phyloP scores from a whole-genome alignment of 2,329 filamentous ascomycete species.

The Diaporthe citriasiana region DNA sequence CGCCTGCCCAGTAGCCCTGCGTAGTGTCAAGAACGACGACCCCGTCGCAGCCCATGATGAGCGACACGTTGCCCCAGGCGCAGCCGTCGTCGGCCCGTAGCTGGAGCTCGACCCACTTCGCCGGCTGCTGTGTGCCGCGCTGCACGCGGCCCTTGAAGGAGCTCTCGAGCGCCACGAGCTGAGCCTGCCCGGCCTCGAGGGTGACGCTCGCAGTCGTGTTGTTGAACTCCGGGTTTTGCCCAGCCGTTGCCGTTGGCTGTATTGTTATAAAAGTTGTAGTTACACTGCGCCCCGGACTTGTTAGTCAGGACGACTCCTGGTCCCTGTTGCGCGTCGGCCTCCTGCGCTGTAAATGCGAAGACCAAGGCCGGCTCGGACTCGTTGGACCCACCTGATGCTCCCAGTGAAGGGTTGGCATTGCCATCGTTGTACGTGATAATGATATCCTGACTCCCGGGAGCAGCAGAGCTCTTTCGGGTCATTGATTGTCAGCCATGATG shows the following conservation, averaged over 20 bases:
- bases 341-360: background rate
- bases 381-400: slow-evolving; percentile 23
- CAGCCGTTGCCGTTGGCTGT: slow-evolving; percentile 12
- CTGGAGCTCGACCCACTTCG: slow-evolving; percentile 58
- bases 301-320: slow-evolving; percentile 19
- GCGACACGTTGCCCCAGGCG: slow-evolving; percentile 55
- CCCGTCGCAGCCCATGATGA: slow-evolving; percentile 56
- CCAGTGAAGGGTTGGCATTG: slow-evolving; percentile 36
- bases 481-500: background rate
- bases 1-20: slow-evolving; percentile 55
- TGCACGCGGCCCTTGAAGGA: slow-evolving; percentile 47
- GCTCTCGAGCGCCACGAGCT: background rate
- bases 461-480: slow-evolving; percentile 50
- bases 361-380: background rate
- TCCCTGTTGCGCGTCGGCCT: background rate
- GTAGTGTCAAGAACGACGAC: slow-evolving; percentile 53
- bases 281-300: slow-evolving; percentile 22
- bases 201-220: slow-evolving; percentile 7
- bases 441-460: slow-evolving; percentile 56
- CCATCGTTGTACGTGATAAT: slow-evolving; percentile 55
- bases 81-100: slow-evolving; percentile 53
- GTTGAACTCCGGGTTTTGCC: slow-evolving; percentile 26
- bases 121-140: slow-evolving; percentile 53
- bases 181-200: background rate
- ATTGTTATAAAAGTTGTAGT: slow-evolving; percentile 24